A percentile compares a stretch with the other conserved stretches of the same genome.
Evolutionary conservation across 2,329 filamentous ascomycete genomes (phyloP).

Genomic region (Trichoderma pleuroti): DNA sequence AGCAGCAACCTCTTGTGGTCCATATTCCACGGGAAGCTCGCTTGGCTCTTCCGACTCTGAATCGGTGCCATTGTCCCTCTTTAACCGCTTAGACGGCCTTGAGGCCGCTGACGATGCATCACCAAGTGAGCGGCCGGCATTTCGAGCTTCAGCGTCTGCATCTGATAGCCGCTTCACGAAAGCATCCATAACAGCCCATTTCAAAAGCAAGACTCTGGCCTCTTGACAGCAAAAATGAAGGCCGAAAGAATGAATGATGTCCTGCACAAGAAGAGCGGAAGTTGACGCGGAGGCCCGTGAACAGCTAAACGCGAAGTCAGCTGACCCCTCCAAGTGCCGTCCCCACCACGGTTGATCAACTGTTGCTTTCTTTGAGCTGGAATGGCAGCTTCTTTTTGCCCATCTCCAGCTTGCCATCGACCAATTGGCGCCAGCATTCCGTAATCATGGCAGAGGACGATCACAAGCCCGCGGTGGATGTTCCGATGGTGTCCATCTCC

Average conservation of each 20-base stretch:
- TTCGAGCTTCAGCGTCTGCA: conserved; percentile 10
- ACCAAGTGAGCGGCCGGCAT: background rate
- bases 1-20: background rate
- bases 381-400: conserved; percentile 8
- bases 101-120: conserved; percentile 8
- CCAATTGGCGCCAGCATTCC: background rate
- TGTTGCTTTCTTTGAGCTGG: background rate
- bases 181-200: conserved; percentile 35
- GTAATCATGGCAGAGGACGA: conserved; percentile 32
- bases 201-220: background rate
- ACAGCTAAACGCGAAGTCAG: conserved; percentile 37
- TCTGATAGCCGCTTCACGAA: conserved; percentile 34
- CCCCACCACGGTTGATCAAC: conserved; percentile 2
- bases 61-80: conserved; percentile 26
- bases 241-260: background rate
- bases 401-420: background rate
- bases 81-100: conserved; percentile 33
- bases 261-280: conserved; percentile 5
- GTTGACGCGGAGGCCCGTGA: conserved; percentile 18
- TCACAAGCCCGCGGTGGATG: conserved; percentile 22
- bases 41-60: conserved; percentile 26
- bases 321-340: conserved; percentile 29
- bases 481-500: conserved; percentile 23
- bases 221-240: background rate
- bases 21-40: background rate